Evolutionary conservation across 345 rosid genomes (phyloP).

Genomic region (Sonneratia alba): DNA sequence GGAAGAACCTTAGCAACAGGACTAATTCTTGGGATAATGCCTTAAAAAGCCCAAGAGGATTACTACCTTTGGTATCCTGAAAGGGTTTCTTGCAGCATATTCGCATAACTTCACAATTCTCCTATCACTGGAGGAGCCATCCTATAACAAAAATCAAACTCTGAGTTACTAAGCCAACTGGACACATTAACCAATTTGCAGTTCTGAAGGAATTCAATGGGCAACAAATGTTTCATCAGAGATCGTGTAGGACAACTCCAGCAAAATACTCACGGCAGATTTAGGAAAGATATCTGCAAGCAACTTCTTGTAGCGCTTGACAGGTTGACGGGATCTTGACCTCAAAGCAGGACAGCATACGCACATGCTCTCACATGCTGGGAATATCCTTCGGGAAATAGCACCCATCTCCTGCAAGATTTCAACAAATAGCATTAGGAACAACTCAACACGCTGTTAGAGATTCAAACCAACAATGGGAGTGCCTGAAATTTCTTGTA

Average conservation of each 20-base stretch:
- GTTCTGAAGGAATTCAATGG: background rate
- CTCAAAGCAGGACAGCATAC: conserved; percentile 96
- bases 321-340: conserved; percentile 96
- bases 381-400: conserved; percentile 82
- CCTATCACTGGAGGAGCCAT: conserved; percentile 65
- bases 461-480: background rate
- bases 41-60: background rate
- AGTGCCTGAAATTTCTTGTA: background rate
- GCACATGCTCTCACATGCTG: conserved; percentile 95
- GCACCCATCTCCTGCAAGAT: conserved; percentile 64
- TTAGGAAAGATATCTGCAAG: conserved; percentile 90
- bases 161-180: background rate
- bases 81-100: conserved; percentile 85
- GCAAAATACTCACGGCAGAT: conserved; percentile 48
- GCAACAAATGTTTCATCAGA: background rate
- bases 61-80: conserved; percentile 78
- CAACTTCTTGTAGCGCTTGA: conserved; percentile 87
- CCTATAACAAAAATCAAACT: conserved; percentile 29
- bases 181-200: background rate
- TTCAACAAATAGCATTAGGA: background rate
- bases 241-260: background rate
- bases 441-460: background rate
- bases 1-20: conserved; percentile 1
- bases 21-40: background rate
- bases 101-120: conserved; percentile 80